Evolutionary conservation across 2,329 filamentous ascomycete genomes (phyloP).

Genomic region (Clarireedia monteithiana): DNA sequence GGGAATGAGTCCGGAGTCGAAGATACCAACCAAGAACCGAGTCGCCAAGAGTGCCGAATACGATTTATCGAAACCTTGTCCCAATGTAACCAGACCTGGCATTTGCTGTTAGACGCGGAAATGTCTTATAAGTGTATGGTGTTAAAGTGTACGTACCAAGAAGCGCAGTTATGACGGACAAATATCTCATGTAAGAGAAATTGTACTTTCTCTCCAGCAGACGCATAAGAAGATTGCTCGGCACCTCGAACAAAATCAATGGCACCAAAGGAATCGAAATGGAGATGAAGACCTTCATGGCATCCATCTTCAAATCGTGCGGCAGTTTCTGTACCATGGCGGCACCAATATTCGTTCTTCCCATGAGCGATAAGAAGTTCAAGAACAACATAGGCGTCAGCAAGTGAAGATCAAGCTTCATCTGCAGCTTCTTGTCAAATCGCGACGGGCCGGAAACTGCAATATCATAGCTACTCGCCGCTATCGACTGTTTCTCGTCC

Average conservation of each 20-base stretch:
- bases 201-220: slow-evolving; percentile 17
- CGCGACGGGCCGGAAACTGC: not conserved
- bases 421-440: slow-evolving; percentile 7
- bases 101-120: not conserved
- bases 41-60: slow-evolving; percentile 69
- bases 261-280: slow-evolving; percentile 36
- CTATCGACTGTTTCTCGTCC: not conserved
- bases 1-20: slow-evolving; percentile 41
- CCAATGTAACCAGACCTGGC: slow-evolving; percentile 21
- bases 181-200: slow-evolving; percentile 19
- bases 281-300: slow-evolving; percentile 22
- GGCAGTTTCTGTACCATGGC: slow-evolving; percentile 18
- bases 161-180: slow-evolving; percentile 13
- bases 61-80: slow-evolving; percentile 36
- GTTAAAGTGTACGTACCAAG: not conserved
- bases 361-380: slow-evolving; percentile 20
- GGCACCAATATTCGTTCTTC: slow-evolving; percentile 10
- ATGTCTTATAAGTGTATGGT: not conserved
- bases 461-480: not conserved
- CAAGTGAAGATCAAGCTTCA: slow-evolving; percentile 13
- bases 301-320: slow-evolving; percentile 20
- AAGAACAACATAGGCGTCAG: slow-evolving; percentile 25
- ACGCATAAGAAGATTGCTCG: slow-evolving; percentile 29
- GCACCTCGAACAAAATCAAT: slow-evolving; percentile 29
- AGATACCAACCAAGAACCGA: slow-evolving; percentile 38